These are phyloP conservation scores for Collybiopsis confluens DNA, from an alignment of 768 basidiomycete species.

Conservation along the genomic window DNA sequence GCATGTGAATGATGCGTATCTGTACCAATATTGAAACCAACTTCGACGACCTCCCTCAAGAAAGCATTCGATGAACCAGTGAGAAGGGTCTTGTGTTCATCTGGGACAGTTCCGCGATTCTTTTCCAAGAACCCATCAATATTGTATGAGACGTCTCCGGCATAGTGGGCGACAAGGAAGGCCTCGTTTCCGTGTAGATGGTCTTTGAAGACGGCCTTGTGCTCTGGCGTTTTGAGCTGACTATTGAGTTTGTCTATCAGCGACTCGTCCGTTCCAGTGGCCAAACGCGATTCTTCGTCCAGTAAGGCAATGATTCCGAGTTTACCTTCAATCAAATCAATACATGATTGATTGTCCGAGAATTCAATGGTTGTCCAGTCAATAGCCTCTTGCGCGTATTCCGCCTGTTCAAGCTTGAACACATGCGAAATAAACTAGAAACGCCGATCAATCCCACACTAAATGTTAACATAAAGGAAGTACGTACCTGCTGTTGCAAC, in stretches of 20 bases:
- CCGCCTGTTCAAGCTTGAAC: conserved; percentile 98
- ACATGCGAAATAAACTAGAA: conserved; percentile 96
- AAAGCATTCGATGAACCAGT: conserved; percentile 86
- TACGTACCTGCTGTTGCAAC: conserved; percentile 87
- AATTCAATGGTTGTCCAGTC: conserved; percentile 99
- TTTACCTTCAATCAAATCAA: conserved; percentile 96
- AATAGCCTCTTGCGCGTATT: conserved; percentile 96
- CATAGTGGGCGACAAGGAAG: conserved; percentile 98
- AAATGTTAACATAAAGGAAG: not conserved
- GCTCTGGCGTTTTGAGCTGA: conserved; percentile 81
- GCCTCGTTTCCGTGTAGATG: conserved; percentile 97
- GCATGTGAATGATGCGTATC: not conserved
- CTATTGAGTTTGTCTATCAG: conserved; percentile 89
- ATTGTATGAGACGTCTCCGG: conserved; percentile 96
- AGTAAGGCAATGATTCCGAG: conserved; percentile 91
- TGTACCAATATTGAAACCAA: conserved; percentile 47
- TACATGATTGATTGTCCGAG: conserved; percentile 97
- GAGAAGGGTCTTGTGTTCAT: conserved; percentile 91
- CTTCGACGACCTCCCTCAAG: conserved; percentile 90
- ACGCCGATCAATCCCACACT: not conserved
- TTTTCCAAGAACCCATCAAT: conserved; percentile 99
- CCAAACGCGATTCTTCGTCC: conserved; percentile 97
- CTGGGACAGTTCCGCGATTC: conserved; percentile 97
- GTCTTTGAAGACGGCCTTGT: conserved; percentile 90
- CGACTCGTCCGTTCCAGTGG: conserved; percentile 86